Conservation (phyloP, 2,329 filamentous ascomycete genomes). For the Cercospora janseana region DNA sequence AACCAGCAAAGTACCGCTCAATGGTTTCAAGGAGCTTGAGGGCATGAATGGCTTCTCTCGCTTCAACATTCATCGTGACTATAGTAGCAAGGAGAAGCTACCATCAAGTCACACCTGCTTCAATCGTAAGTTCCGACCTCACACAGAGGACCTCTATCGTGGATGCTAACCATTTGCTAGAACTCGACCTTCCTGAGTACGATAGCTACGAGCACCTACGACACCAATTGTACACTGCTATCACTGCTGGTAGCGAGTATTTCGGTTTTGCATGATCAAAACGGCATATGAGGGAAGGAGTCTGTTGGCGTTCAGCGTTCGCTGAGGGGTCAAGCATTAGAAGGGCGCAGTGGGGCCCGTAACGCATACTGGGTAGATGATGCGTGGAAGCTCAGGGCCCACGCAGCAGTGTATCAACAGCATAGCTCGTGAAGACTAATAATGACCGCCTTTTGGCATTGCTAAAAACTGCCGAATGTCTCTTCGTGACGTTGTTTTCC, state of each 20-base stretch:
- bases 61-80: constrained; percentile 98
- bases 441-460: background rate
- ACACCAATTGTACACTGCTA: constrained; percentile 86
- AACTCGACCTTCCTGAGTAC: constrained; percentile 97
- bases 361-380: constrained; percentile 4
- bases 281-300: constrained; percentile 15
- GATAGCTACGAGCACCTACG: constrained; percentile 91
- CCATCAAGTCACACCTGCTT: constrained; percentile 98
- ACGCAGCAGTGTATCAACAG: constrained; percentile 15
- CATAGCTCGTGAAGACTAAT: constrained; percentile 17
- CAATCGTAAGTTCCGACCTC: constrained; percentile 73
- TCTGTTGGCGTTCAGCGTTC: constrained; percentile 1
- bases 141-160: background rate
- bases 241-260: constrained; percentile 95
- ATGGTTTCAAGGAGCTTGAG: constrained; percentile 98
- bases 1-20: constrained; percentile 95
- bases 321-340: constrained; percentile 13
- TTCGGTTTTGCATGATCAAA: constrained; percentile 80
- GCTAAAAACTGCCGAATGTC: too few relatives aligned
- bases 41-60: constrained; percentile 98
- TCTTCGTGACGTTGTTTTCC: too few relatives aligned
- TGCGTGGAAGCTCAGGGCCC: constrained; percentile 17
- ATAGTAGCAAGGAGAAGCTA: constrained; percentile 91
- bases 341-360: constrained; percentile 1
- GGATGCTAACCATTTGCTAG: constrained; percentile 53